Conservation (phyloP, 306 rosid genomes). For the Fagus crenata region DNA sequence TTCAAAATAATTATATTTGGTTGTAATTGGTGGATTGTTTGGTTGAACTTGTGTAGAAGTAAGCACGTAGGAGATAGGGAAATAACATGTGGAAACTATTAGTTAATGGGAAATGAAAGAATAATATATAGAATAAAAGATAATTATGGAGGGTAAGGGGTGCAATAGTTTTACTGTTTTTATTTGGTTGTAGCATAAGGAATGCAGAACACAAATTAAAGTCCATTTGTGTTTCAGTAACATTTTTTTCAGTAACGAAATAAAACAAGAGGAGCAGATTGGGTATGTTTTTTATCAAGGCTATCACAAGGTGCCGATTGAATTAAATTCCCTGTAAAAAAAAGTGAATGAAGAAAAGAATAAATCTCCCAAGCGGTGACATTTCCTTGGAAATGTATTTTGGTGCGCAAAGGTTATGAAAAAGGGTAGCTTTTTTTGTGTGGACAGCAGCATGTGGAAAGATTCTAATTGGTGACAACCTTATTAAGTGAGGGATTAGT, state of each 20-base stretch:
- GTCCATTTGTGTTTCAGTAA: not conserved
- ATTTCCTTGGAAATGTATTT: no score
- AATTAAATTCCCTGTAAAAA: no score
- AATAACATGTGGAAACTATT: not conserved
- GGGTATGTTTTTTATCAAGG: not conserved
- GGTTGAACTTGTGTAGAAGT: not conserved
- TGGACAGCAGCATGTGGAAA: no score
- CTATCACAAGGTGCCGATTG: no score
- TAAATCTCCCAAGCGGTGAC: no score
- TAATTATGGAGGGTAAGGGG: not conserved
- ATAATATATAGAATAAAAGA: not conserved
- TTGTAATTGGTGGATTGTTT: not conserved
- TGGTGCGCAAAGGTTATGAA: no score
- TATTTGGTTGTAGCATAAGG: not conserved
- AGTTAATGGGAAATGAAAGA: not conserved
- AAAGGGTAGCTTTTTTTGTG: no score
- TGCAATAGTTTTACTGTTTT: not conserved
- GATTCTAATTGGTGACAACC: no score
- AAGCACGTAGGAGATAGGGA: not conserved
- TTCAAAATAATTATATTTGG: not conserved
- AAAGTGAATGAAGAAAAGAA: no score
- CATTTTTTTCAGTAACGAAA: not conserved
- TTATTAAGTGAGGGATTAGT: no score
- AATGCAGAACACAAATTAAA: not conserved
- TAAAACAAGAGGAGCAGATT: not conserved